Percentiles rank a stretch among this genome's conserved stretches.
Evolutionary conservation across 176 grass and related monocot species (phyloP).

Genomic region (Oryza meridionalis): DNA sequence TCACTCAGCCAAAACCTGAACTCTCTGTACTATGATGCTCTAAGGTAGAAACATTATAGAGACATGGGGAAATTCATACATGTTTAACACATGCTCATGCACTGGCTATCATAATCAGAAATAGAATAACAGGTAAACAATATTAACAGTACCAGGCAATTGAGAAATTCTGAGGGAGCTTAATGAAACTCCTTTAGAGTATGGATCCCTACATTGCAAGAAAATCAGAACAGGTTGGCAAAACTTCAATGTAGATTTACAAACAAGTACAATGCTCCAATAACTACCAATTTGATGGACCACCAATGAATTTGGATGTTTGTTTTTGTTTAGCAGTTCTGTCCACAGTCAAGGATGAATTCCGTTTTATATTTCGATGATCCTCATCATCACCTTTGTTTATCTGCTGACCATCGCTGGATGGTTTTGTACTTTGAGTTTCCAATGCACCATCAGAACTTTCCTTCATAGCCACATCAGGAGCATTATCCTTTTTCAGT

Average conservation of each 20-base stretch:
- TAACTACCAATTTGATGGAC: constrained; percentile 79
- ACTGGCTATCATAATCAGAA: background rate
- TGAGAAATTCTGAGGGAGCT: constrained; percentile 62
- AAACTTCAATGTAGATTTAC: constrained; percentile 16
- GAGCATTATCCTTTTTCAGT: constrained; percentile 45
- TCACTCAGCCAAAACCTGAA: background rate
- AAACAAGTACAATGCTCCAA: constrained; percentile 28
- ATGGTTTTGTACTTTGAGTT: constrained; percentile 24
- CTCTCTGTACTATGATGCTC: background rate
- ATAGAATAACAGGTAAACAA: constrained; percentile 31
- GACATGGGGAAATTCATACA: background rate
- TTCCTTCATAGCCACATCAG: constrained; percentile 60
- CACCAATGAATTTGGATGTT: constrained; percentile 55
- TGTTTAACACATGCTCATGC: background rate
- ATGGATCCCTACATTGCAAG: constrained; percentile 77
- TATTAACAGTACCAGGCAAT: constrained; percentile 51
- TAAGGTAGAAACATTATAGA: background rate
- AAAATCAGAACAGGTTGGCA: constrained; percentile 50
- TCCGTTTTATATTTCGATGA: constrained; percentile 45
- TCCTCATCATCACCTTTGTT: constrained; percentile 51
- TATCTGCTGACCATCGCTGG: constrained; percentile 45
- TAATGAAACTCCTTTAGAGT: constrained; percentile 70
- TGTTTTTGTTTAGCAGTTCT: constrained; percentile 52
- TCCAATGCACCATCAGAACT: constrained; percentile 33
- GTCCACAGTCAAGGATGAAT: constrained; percentile 46